Conservation (phyloP, 179 eudicot genomes). For the Gypsophila paniculata region DNA sequence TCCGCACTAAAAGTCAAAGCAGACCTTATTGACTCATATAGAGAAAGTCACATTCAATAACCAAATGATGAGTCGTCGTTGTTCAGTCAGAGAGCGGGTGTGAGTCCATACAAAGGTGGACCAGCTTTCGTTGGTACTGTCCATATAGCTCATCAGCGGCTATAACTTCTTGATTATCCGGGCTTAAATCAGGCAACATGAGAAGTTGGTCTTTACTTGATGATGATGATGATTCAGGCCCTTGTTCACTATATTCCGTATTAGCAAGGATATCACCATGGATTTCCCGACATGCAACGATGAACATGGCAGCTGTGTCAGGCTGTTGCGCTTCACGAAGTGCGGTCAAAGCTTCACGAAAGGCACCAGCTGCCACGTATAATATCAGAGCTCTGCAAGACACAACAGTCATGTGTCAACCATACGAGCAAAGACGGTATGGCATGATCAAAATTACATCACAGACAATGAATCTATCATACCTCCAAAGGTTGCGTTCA, state of each 20-base stretch:
- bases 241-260: constrained; percentile 40
- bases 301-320: constrained; percentile 92
- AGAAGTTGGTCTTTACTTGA: constrained; percentile 34
- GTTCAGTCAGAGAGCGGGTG: constrained; percentile 55
- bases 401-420: constrained; percentile 5
- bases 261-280: constrained; percentile 52
- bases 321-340: constrained; percentile 86
- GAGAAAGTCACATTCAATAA: not conserved
- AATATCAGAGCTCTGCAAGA: constrained; percentile 70
- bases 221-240: constrained; percentile 19
- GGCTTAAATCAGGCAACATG: constrained; percentile 53
- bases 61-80: not conserved
- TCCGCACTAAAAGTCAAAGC: not conserved
- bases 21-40: not conserved
- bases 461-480: constrained; percentile 13
- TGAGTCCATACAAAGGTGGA: constrained; percentile 92
- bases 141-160: constrained; percentile 81
- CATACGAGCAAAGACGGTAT: not conserved
- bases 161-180: constrained; percentile 66
- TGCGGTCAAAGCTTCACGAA: constrained; percentile 83
- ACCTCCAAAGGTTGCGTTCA: constrained; percentile 97
- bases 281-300: constrained; percentile 83
- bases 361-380: constrained; percentile 86
- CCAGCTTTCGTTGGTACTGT: constrained; percentile 80
- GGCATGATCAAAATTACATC: not conserved